These are phyloP conservation scores for Evernia prunastri DNA, from an alignment of 495 filamentous ascomycete genomes.

Conservation along the genomic window DNA sequence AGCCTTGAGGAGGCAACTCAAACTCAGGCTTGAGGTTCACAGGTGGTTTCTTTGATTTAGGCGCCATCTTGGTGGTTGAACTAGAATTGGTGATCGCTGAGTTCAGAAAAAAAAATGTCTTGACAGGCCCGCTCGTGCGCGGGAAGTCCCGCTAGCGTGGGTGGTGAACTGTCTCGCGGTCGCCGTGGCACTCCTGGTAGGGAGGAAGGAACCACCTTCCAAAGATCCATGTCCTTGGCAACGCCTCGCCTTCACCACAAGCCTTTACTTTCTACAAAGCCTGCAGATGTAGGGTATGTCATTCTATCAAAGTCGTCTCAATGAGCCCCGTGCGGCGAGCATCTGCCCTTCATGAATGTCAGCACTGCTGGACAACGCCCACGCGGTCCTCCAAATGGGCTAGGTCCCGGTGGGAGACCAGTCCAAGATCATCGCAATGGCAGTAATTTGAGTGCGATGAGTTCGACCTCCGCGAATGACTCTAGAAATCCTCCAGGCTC, in stretches of 20 bases:
- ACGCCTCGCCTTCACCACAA: background rate
- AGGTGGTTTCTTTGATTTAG: slow-evolving; percentile 23
- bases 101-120: slow-evolving; percentile 25
- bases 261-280: background rate
- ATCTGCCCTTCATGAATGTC: slow-evolving; percentile 23
- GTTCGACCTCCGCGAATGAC: background rate
- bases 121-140: slow-evolving; percentile 2
- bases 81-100: background rate
- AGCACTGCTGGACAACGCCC: slow-evolving; percentile 22
- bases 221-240: background rate
- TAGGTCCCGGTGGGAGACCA: slow-evolving; percentile 17
- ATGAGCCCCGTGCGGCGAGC: slow-evolving; percentile 9
- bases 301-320: background rate
- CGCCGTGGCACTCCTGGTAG: slow-evolving; percentile 5
- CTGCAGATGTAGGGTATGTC: slow-evolving; percentile 3
- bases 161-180: background rate
- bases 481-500: slow-evolving; percentile 21
- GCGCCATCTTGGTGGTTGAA: slow-evolving; percentile 31
- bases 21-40: slow-evolving; percentile 27
- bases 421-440: slow-evolving; percentile 22
- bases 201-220: slow-evolving; percentile 3
- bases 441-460: background rate
- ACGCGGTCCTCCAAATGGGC: slow-evolving; percentile 24
- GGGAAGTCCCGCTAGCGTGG: slow-evolving; percentile 17
- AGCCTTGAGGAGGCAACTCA: background rate